These are phyloP conservation scores for Ophiostoma tasmaniense DNA, from an alignment of 2,329 filamentous ascomycete species.

Conservation along the genomic window DNA sequence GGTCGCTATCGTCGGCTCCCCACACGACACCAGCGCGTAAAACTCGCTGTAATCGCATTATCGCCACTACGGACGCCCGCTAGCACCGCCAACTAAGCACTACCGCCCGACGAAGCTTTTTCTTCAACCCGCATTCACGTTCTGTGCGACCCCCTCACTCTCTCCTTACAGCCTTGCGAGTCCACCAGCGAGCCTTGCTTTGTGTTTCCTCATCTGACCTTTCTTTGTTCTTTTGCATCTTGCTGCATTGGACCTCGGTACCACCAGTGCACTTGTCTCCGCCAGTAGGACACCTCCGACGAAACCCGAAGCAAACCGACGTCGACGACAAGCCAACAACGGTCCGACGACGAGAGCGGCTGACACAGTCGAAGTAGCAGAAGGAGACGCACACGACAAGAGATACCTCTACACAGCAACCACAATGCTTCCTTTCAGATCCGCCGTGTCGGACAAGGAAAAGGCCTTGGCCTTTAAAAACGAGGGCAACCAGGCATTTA, in stretches of 20 bases:
- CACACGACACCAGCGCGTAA: not conserved
- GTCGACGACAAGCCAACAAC: not conserved
- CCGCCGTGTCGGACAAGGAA: constrained; percentile 34
- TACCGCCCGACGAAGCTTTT: not conserved
- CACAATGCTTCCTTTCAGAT: not conserved
- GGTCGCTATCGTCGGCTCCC: constrained; percentile 15
- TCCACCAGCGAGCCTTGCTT: constrained; percentile 6
- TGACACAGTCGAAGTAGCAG: not conserved
- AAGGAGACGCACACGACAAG: not conserved
- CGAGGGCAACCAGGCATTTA: constrained; percentile 89
- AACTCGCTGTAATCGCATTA: not conserved
- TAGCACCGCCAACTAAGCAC: not conserved
- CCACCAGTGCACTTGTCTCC: not conserved
- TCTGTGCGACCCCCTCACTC: not conserved
- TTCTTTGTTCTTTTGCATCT: not conserved
- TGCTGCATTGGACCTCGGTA: not conserved
- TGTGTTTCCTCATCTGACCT: not conserved
- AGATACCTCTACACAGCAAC: not conserved
- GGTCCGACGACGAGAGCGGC: not conserved
- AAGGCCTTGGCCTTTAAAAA: constrained; percentile 81
- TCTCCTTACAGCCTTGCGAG: not conserved
- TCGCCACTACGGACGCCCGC: not conserved
- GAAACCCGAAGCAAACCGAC: not conserved
- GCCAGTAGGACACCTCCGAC: not conserved
- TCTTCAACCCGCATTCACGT: not conserved